phyloP scores from a whole-genome alignment of 1,139 yeast species.

The Hansenula sp. region DNA sequence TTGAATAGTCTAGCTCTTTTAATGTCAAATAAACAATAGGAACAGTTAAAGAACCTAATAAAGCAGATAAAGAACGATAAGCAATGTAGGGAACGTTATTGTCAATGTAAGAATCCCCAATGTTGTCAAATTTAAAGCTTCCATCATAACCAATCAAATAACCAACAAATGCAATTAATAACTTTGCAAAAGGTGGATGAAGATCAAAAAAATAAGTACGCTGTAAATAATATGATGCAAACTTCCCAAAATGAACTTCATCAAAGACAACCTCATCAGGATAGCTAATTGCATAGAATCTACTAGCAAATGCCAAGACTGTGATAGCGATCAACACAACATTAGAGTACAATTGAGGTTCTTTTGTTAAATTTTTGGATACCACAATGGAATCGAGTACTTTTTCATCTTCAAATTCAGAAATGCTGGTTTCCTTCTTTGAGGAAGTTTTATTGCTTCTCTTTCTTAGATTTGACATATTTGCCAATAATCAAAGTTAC shows the following conservation, averaged over 20 bases:
- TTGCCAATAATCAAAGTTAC: not conserved
- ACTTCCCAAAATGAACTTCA: slow-evolving; percentile 96
- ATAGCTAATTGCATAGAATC: slow-evolving; percentile 66
- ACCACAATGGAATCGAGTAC: not conserved
- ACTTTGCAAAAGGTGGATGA: slow-evolving; percentile 97
- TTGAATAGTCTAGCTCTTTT: slow-evolving; percentile 77
- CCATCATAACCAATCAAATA: slow-evolving; percentile 89
- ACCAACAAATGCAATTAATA: slow-evolving; percentile 87
- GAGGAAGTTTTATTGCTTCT: slow-evolving; percentile 1
- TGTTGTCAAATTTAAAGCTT: slow-evolving; percentile 80
- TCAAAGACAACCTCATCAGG: slow-evolving; percentile 94
- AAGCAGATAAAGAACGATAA: slow-evolving; percentile 76
- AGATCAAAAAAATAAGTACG: slow-evolving; percentile 89
- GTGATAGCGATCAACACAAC: slow-evolving; percentile 50
- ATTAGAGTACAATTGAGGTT: slow-evolving; percentile 29
- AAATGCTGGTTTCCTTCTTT: not conserved
- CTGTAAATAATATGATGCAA: slow-evolving; percentile 83
- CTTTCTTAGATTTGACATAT: slow-evolving; percentile 4
- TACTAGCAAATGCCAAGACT: slow-evolving; percentile 56
- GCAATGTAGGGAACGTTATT: slow-evolving; percentile 88
- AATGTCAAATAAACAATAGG: slow-evolving; percentile 79
- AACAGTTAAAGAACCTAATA: slow-evolving; percentile 76
- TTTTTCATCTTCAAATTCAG: not conserved
- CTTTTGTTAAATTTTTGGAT: not conserved
- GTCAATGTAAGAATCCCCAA: slow-evolving; percentile 76